A percentile compares a stretch with the other conserved stretches of the same genome.
These are phyloP conservation scores for Nymphaea colorata DNA, from an alignment of 164 flowering plant species.

Conservation along the genomic window DNA sequence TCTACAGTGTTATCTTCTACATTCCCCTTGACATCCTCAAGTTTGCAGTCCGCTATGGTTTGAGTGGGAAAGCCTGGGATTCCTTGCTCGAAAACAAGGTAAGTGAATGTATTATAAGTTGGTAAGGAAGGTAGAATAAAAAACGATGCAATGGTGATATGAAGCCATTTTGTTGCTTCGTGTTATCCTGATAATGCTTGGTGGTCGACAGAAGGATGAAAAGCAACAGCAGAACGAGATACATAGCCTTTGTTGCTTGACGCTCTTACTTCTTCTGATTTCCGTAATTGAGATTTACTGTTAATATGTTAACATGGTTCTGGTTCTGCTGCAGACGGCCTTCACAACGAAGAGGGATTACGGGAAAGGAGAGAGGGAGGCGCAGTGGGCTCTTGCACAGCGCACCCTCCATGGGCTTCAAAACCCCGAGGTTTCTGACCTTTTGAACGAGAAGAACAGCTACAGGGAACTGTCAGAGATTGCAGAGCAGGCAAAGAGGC, in stretches of 20 bases:
- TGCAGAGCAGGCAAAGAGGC: slow-evolving; percentile 18
- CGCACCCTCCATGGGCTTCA: slow-evolving; percentile 69
- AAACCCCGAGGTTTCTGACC: slow-evolving; percentile 10
- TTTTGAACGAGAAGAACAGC: slow-evolving; percentile 19
- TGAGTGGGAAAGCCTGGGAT: slow-evolving; percentile 63
- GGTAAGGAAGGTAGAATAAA: too few relatives aligned
- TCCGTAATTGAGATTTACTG: background rate
- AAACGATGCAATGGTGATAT: too few relatives aligned
- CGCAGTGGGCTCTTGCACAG: slow-evolving; percentile 75
- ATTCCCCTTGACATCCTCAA: slow-evolving; percentile 69
- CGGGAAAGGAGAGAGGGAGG: slow-evolving; percentile 83
- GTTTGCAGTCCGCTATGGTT: slow-evolving; percentile 38
- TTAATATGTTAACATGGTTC: background rate
- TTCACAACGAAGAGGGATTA: slow-evolving; percentile 74
- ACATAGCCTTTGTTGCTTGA: background rate
- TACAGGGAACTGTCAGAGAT: slow-evolving; percentile 22
- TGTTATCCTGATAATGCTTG: background rate
- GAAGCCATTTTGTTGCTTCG: too few relatives aligned
- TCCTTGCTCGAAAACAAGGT: slow-evolving; percentile 45
- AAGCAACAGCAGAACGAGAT: background rate
- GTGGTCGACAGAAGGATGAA: background rate
- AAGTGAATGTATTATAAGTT: background rate
- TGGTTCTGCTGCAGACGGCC: slow-evolving; percentile 37
- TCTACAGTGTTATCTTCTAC: slow-evolving; percentile 54
- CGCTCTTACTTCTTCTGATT: background rate